Base-by-base conservation (phyloP, 148 eudicot species). In the Rheum nobile region DNA sequence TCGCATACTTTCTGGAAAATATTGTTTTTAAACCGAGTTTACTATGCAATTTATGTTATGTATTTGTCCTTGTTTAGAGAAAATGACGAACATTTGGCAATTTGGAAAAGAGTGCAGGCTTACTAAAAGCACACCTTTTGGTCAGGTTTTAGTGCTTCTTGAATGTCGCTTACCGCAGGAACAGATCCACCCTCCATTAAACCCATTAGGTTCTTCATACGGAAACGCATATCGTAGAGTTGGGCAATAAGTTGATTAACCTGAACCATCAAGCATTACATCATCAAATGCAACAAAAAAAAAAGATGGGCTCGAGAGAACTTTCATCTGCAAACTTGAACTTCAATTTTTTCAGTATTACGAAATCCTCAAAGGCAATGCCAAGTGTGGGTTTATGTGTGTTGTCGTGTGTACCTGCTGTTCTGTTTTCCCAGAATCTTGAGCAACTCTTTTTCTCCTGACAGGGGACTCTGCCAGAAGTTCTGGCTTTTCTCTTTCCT, bases 401-500 rank as follows among this genome's bases (percentile, higher is more conserved):
- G n/a, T n/a, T n/a, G n/a, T n/a, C n/a, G n/a, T n/a, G 37, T 2
- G 35, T 78, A 95, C 98, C 89, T 95, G 98, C 80, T 88, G 91
- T 87, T 91, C 98, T 21, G 96, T 89, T 82, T 86, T 95, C 78
- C 96, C 98, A 44, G 98, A 95, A n/a, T 83, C 92, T 84, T 86
- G 85, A 55, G 98, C 98, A 83, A 95, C 74, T 82, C 97, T 80
- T 80, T 87, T 95, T 75, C 98, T 88, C 79, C 96, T 86, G 22
- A 74, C 85, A 34, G 89, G 86, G 42, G 98, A 95, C 80, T 91
- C 97, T 19, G 97, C 97, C 82, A 95, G 78, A 34, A 95, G 85
- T 80, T 95, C 97, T 34, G 98, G 98, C 69, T 95, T 83, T 79
- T 95, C 98, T 77, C 98, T 90, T 82, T 95, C 98, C 89, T 95